These are phyloP conservation scores for Paramecium sonneborni DNA, from an alignment of 73 alveolate genomes.

Conservation along the genomic window DNA sequence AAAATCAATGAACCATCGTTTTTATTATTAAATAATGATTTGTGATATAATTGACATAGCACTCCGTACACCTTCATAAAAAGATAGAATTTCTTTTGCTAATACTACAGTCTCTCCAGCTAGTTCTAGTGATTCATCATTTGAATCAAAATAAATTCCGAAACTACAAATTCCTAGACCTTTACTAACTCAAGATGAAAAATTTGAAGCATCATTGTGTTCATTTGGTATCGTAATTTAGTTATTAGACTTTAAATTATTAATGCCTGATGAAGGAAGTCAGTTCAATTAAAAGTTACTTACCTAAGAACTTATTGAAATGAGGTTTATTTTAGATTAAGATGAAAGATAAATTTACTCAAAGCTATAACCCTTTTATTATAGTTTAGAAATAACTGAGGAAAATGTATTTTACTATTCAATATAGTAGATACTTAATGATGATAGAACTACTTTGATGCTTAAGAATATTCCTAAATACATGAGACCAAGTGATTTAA, in stretches of 20 bases:
- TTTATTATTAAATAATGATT: neutral
- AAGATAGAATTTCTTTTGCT: neutral
- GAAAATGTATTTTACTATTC: neutral
- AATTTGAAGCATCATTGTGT: slow-evolving; percentile 26
- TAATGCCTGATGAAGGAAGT: slow-evolving; percentile 4
- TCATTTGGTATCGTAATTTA: neutral
- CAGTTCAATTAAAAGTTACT: neutral
- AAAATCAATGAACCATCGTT: slow-evolving; percentile 33
- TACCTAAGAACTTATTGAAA: neutral
- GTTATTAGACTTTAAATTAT: neutral
- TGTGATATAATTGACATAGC: neutral
- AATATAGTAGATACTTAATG: neutral
- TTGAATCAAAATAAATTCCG: neutral
- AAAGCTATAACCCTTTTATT: neutral
- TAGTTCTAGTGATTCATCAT: slow-evolving; percentile 1
- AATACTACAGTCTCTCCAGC: neutral
- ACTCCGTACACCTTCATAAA: neutral
- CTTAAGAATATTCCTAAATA: slow-evolving; percentile 21
- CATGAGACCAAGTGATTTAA: neutral
- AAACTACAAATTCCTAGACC: neutral
- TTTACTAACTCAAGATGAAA: neutral
- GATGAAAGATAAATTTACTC: neutral
- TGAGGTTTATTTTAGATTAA: neutral
- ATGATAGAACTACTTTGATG: slow-evolving; percentile 27
- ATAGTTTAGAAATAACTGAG: neutral